Evolutionary conservation across 2,329 filamentous ascomycete genomes (phyloP).

Genomic region (Aspergillus sp.): DNA sequence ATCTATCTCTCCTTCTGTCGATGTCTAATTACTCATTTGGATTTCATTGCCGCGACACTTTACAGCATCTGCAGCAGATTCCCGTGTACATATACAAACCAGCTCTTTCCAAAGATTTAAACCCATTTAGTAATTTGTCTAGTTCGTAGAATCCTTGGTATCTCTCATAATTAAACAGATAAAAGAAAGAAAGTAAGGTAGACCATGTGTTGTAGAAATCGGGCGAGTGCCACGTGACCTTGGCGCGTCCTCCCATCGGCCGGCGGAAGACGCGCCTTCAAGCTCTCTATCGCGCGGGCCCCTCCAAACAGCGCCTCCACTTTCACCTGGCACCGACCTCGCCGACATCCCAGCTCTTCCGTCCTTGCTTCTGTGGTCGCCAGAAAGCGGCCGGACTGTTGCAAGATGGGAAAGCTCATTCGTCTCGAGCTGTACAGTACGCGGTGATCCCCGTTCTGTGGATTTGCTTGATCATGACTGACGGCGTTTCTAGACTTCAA

Average conservation of each 20-base stretch:
- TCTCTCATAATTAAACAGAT: neutral
- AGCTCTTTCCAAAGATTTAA: neutral
- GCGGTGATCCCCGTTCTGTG: slow-evolving; percentile 30
- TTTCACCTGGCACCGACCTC: neutral
- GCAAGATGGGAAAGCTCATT: slow-evolving; percentile 91
- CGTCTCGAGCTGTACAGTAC: slow-evolving; percentile 90
- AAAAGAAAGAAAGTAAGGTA: no score
- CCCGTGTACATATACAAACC: slow-evolving; percentile 11
- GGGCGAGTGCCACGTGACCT: slow-evolving; percentile 23
- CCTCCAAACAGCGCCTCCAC: slow-evolving; percentile 20
- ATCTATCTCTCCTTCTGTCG: slow-evolving; percentile 5
- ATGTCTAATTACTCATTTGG: slow-evolving; percentile 14
- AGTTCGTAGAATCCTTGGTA: neutral
- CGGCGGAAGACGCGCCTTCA: slow-evolving; percentile 19
- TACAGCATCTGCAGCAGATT: neutral
- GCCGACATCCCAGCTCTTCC: neutral
- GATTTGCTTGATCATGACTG: slow-evolving; percentile 10
- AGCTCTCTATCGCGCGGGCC: slow-evolving; percentile 20
- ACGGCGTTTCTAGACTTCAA: slow-evolving; percentile 75
- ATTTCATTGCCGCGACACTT: neutral
- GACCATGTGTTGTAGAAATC: neutral
- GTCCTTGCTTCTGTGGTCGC: slow-evolving; percentile 22
- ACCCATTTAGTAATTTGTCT: no score
- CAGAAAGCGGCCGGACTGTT: slow-evolving; percentile 26
- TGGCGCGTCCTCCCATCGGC: slow-evolving; percentile 25